phyloP scores from a whole-genome alignment of 2,329 filamentous ascomycete genomes.

The Raffaelea deltoideospora region DNA sequence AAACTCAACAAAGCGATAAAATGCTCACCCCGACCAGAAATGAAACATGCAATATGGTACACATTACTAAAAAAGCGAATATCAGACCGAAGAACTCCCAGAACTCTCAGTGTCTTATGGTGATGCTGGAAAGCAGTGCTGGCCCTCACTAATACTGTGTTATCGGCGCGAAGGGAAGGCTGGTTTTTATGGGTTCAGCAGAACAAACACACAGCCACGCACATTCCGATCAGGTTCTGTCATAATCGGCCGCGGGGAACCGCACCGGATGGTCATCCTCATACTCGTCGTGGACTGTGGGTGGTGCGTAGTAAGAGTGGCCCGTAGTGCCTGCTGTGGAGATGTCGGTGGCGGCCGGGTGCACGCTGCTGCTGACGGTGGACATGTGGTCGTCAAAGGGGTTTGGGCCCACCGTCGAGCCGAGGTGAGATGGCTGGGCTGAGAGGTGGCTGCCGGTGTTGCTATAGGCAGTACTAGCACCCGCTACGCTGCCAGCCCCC shows the following conservation, averaged over 20 bases:
- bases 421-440: conserved; percentile 1
- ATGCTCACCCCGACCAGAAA: no score
- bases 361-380: conserved; percentile 2
- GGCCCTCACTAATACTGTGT: no score
- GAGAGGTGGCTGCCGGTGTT: conserved; percentile 1
- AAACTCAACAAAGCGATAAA: no score
- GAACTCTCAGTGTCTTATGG: no score
- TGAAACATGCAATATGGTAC: no score
- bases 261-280: conserved; percentile 31
- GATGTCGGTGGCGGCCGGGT: conserved; percentile 7
- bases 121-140: no score
- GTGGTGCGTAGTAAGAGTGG: conserved; percentile 21
- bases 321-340: conserved; percentile 4
- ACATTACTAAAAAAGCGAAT: no score
- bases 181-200: no score
- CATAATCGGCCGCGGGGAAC: conserved; percentile 44
- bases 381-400: conserved; percentile 32
- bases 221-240: conserved; percentile 26
- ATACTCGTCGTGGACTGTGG: conserved; percentile 26
- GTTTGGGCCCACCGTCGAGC: conserved; percentile 14
- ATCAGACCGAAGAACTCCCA: no score
- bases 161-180: no score
- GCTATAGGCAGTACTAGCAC: conserved; percentile 14
- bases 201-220: no score
- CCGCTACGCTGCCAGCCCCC: conserved; percentile 22